These are phyloP conservation scores for Hypoxylon subgilvum DNA, from an alignment of 495 filamentous ascomycete species.

Conservation along the genomic window DNA sequence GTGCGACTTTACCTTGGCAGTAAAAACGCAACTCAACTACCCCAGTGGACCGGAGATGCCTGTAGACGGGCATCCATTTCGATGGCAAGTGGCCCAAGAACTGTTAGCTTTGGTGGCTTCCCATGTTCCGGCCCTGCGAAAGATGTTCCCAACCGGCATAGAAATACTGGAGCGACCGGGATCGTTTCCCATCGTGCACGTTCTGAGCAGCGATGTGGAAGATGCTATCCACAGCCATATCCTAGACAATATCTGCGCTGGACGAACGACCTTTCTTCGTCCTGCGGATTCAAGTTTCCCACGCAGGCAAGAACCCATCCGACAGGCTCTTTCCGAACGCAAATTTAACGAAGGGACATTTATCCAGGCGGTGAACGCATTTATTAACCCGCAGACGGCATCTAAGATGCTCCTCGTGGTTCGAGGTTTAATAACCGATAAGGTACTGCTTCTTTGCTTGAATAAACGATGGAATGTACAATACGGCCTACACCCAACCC, in stretches of 20 bases:
- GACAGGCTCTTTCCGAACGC: slow-evolving; percentile 37
- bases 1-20: slow-evolving; percentile 68
- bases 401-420: slow-evolving; percentile 36
- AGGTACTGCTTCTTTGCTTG: slow-evolving; percentile 45
- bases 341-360: slow-evolving; percentile 30
- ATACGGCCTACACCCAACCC: slow-evolving; percentile 47
- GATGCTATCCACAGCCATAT: slow-evolving; percentile 49
- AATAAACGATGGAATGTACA: slow-evolving; percentile 52
- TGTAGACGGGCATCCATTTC: slow-evolving; percentile 57
- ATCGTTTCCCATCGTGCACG: slow-evolving; percentile 54
- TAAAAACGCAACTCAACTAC: slow-evolving; percentile 58
- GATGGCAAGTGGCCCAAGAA: slow-evolving; percentile 50
- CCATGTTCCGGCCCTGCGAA: slow-evolving; percentile 45
- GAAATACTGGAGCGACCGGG: slow-evolving; percentile 49
- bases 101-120: slow-evolving; percentile 43
- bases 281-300: no score
- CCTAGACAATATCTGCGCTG: slow-evolving; percentile 46
- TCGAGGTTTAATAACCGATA: slow-evolving; percentile 47
- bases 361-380: slow-evolving; percentile 17
- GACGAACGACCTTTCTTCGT: slow-evolving; percentile 34
- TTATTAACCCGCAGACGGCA: slow-evolving; percentile 30
- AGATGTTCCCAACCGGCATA: slow-evolving; percentile 50
- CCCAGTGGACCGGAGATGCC: slow-evolving; percentile 55
- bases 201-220: slow-evolving; percentile 53
- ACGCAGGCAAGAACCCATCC: slow-evolving; percentile 50